Evolutionary conservation across 306 rosid genomes (phyloP).

Genomic region (Oxytropis ochrocephala): DNA sequence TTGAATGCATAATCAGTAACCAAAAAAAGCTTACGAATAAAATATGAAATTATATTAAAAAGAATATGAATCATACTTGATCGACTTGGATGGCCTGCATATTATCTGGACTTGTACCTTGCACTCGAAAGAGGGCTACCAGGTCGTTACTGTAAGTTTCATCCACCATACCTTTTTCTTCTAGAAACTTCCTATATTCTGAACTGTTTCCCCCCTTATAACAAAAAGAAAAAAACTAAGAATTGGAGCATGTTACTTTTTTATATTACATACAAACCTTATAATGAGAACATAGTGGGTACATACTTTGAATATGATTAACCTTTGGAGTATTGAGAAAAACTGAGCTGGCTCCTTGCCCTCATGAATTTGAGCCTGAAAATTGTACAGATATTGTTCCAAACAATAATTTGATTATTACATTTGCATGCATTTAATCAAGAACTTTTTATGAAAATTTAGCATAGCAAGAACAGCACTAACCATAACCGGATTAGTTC

Average conservation of each 20-base stretch:
- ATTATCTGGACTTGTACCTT: conserved; percentile 68
- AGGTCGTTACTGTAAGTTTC: conserved; percentile 57
- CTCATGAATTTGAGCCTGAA: conserved; percentile 71
- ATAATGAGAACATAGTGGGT: conserved; percentile 12
- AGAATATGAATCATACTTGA: conserved; percentile 44
- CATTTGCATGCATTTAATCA: not conserved
- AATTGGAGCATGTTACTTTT: not conserved
- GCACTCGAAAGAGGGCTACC: conserved; percentile 75
- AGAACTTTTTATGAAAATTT: conserved; percentile 1
- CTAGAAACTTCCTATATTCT: conserved; percentile 54
- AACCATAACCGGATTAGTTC: conserved; percentile 66
- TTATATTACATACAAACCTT: conserved; percentile 7
- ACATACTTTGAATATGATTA: conserved; percentile 69
- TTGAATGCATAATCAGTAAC: conserved; percentile 8
- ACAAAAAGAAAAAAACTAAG: conserved; percentile 7
- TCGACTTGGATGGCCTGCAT: conserved; percentile 94
- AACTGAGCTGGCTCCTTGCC: conserved; percentile 81
- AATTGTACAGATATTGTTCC: not conserved
- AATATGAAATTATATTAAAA: not conserved
- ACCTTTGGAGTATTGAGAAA: conserved; percentile 61
- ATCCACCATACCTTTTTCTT: conserved; percentile 48
- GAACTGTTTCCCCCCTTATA: conserved; percentile 75
- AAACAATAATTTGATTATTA: not conserved
- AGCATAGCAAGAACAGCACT: conserved; percentile 25
- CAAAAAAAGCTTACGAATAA: not conserved